These are phyloP conservation scores for Farysia itapuensis DNA, from an alignment of 1,284 basidiomycete genomes.

Conservation along the genomic window DNA sequence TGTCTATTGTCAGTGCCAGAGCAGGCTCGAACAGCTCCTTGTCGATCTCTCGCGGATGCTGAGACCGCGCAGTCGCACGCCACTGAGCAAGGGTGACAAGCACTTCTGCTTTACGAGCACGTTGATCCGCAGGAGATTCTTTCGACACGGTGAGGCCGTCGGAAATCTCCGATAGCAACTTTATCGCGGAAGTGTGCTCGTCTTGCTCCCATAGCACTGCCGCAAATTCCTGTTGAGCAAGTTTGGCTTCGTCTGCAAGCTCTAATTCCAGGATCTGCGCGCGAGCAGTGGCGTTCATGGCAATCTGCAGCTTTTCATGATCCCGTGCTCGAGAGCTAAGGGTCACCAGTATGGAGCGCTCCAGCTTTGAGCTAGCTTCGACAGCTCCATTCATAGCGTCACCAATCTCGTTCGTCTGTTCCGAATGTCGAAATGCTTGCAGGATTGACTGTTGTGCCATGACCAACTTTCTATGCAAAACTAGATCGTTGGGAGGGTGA, in stretches of 20 bases:
- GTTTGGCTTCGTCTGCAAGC: slow-evolving; percentile 34
- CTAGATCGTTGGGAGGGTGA: slow-evolving; percentile 62
- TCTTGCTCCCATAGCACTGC: slow-evolving; percentile 84
- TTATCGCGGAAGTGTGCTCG: slow-evolving; percentile 80
- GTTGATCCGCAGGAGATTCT: slow-evolving; percentile 5
- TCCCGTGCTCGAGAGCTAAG: slow-evolving; percentile 75
- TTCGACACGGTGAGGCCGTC: slow-evolving; percentile 6
- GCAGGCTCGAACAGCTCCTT: slow-evolving; percentile 73
- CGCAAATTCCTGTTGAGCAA: slow-evolving; percentile 79
- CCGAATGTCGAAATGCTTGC: slow-evolving; percentile 69
- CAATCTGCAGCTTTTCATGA: slow-evolving; percentile 73
- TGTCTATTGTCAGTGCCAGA: slow-evolving; percentile 43
- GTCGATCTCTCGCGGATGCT: slow-evolving; percentile 77
- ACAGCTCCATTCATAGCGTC: slow-evolving; percentile 67
- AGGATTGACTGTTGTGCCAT: slow-evolving; percentile 82
- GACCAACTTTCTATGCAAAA: slow-evolving; percentile 74
- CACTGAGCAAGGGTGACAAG: slow-evolving; percentile 69
- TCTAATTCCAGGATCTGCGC: slow-evolving; percentile 68
- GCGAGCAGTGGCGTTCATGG: slow-evolving; percentile 79
- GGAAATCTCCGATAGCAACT: slow-evolving; percentile 67
- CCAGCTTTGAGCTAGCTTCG: slow-evolving; percentile 66
- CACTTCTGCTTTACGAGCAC: slow-evolving; percentile 53
- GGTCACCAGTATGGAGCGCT: slow-evolving; percentile 72
- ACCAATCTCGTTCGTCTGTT: slow-evolving; percentile 73
- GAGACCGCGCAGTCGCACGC: slow-evolving; percentile 80